phyloP scores from a whole-genome alignment of 768 basidiomycete genomes.

The Suillus luteus region DNA sequence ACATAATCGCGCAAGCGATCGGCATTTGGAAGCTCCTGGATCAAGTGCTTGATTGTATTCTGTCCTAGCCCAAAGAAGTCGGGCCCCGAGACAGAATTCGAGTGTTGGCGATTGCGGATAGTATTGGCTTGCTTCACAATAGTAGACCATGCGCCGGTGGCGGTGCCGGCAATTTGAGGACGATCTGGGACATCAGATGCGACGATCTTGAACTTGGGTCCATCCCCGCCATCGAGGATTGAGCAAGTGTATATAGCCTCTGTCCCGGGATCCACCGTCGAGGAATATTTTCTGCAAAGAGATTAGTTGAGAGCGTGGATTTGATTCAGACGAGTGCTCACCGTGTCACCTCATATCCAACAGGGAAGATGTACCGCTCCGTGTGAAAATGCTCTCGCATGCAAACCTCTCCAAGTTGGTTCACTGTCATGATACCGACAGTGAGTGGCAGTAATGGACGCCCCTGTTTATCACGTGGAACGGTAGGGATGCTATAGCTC shows the following conservation, averaged over 20 bases:
- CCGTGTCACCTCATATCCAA: constrained; percentile 84
- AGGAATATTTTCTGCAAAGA: constrained; percentile 66
- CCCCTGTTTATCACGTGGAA: constrained; percentile 72
- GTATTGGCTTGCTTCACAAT: constrained; percentile 83
- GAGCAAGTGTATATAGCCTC: constrained; percentile 82
- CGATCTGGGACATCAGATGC: constrained; percentile 71
- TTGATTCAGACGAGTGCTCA: constrained; percentile 31
- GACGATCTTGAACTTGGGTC: constrained; percentile 83
- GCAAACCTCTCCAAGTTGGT: constrained; percentile 72
- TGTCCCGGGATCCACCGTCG: constrained; percentile 63
- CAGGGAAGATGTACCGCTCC: constrained; percentile 86
- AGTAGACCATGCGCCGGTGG: constrained; percentile 84
- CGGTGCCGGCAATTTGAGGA: constrained; percentile 81
- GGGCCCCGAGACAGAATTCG: constrained; percentile 85
- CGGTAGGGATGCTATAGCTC: constrained; percentile 74
- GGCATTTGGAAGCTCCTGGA: constrained; percentile 81
- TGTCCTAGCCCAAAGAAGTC: constrained; percentile 88
- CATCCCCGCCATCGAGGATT: constrained; percentile 83
- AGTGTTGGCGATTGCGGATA: constrained; percentile 79
- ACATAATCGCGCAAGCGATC: constrained; percentile 77
- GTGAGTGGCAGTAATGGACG: constrained; percentile 76
- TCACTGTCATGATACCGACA: constrained; percentile 86
- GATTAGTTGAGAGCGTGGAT: constrained; percentile 9
- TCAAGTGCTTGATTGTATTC: constrained; percentile 87
- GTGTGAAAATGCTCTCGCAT: constrained; percentile 86